A percentile compares a stretch with the other conserved stretches of the same genome.
Conservation (phyloP, 2,329 filamentous ascomycete genomes). For the Trichophaea hybrida region DNA sequence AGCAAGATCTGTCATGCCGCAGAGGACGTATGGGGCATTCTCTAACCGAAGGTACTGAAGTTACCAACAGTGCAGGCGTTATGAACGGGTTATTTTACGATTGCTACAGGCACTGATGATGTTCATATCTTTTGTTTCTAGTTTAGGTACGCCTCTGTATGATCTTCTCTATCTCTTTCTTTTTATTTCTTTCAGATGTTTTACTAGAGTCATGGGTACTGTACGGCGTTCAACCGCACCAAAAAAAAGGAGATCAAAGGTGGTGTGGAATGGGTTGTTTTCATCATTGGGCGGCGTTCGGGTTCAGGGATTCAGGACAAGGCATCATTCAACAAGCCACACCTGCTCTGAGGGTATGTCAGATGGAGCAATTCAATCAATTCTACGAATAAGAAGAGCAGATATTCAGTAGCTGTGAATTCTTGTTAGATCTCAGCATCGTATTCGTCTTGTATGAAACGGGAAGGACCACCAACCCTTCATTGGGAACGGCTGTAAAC, state of each 20-base stretch:
- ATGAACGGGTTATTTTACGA: not conserved
- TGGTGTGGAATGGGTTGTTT: too few relatives aligned
- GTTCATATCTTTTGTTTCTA: not conserved
- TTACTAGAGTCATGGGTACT: not conserved
- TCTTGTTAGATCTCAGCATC: too few relatives aligned
- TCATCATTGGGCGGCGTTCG: too few relatives aligned
- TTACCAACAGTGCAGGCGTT: slow-evolving; percentile 14
- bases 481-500: too few relatives aligned
- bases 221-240: slow-evolving; percentile 12
- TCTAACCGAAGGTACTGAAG: slow-evolving; percentile 41
- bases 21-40: slow-evolving; percentile 88
- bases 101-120: not conserved
- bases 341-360: too few relatives aligned
- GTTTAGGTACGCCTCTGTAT: not conserved
- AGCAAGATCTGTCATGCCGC: slow-evolving; percentile 99
- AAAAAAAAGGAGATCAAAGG: not conserved
- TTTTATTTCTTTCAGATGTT: not conserved
- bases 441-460: too few relatives aligned
- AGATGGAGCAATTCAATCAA: too few relatives aligned
- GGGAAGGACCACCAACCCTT: too few relatives aligned
- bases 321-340: too few relatives aligned
- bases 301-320: too few relatives aligned
- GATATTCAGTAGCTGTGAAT: too few relatives aligned
- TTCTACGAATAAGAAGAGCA: too few relatives aligned
- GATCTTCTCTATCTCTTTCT: not conserved